A percentile compares a stretch with the other conserved stretches of the same genome.
phyloP scores from a whole-genome alignment of 441 rosid species.

The Syzygium syzygioides region DNA sequence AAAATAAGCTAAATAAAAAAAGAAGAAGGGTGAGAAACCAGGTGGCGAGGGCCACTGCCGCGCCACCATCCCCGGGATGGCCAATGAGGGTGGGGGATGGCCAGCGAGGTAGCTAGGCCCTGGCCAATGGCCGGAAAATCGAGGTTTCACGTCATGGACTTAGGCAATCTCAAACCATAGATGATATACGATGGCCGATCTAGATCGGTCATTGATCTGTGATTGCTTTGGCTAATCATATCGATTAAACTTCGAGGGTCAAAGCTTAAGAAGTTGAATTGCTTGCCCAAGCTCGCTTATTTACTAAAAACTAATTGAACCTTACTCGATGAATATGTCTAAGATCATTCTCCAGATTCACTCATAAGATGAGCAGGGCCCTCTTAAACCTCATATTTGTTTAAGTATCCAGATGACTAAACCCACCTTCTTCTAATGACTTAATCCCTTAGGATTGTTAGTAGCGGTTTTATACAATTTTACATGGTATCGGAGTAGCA shows the following conservation, averaged over 20 bases:
- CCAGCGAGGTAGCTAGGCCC: no score
- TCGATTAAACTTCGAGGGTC: neutral
- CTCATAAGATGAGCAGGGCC: accelerated
- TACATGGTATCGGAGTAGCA: accelerated
- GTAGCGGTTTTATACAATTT: accelerated
- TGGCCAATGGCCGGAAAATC: neutral
- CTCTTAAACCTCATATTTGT: neutral
- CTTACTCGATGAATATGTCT: neutral
- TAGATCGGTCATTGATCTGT: neutral
- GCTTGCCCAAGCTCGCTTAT: accelerated
- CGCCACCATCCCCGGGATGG: no score
- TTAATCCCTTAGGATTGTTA: neutral
- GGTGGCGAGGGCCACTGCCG: accelerated
- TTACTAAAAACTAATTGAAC: accelerated
- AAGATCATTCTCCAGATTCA: neutral
- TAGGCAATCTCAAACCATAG: neutral
- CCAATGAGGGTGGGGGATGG: no score
- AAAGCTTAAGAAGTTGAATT: neutral
- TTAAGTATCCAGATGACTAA: neutral
- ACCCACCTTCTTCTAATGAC: accelerated
- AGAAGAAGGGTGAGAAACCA: no score
- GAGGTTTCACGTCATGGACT: neutral
- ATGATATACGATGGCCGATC: neutral
- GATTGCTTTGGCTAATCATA: neutral
- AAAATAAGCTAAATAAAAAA: no score